Percentiles rank a stretch among this genome's conserved stretches.
Conservation (phyloP, 2,329 filamentous ascomycete species). For the Fusarium phyllophilum region DNA sequence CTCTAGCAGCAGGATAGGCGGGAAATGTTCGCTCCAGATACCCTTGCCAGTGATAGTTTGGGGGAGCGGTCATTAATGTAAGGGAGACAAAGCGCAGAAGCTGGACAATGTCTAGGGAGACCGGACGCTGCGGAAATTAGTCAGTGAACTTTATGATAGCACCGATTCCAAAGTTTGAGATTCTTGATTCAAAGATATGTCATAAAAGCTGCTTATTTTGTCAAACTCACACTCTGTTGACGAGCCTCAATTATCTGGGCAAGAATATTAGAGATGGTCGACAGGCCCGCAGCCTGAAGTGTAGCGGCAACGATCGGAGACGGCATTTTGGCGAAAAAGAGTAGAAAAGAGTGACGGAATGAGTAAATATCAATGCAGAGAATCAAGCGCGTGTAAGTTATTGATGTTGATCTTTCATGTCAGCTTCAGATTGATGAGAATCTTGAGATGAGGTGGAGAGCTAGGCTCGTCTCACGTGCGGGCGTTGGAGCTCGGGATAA, state of each 20-base stretch:
- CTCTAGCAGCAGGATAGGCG: constrained; percentile 48
- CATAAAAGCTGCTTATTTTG: neutral
- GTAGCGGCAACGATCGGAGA: constrained; percentile 64
- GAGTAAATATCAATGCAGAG: neutral
- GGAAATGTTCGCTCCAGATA: constrained; percentile 64
- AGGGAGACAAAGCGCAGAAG: constrained; percentile 65
- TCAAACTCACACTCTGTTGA: constrained; percentile 52
- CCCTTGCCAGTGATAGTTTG: constrained; percentile 69
- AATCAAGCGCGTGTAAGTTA: neutral
- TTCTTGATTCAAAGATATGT: fast-evolving
- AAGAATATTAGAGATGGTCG: constrained; percentile 63
- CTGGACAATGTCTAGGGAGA: constrained; percentile 58
- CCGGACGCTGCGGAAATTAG: constrained; percentile 44
- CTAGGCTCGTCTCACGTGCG: constrained; percentile 19
- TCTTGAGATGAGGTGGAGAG: constrained; percentile 25
- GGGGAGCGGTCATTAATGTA: constrained; percentile 63
- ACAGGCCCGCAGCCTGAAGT: constrained; percentile 62
- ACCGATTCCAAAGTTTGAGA: neutral
- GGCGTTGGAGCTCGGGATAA: constrained; percentile 19
- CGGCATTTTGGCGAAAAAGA: constrained; percentile 48
- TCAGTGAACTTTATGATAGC: neutral
- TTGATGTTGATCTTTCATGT: neutral
- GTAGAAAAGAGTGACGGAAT: neutral
- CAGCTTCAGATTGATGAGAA: constrained; percentile 9
- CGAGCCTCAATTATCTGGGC: constrained; percentile 65